A percentile compares a stretch with the other conserved stretches of the same genome.
Evolutionary conservation across 2,329 filamentous ascomycete species (phyloP).

Genomic region (Zymoseptoria ardabiliae): DNA sequence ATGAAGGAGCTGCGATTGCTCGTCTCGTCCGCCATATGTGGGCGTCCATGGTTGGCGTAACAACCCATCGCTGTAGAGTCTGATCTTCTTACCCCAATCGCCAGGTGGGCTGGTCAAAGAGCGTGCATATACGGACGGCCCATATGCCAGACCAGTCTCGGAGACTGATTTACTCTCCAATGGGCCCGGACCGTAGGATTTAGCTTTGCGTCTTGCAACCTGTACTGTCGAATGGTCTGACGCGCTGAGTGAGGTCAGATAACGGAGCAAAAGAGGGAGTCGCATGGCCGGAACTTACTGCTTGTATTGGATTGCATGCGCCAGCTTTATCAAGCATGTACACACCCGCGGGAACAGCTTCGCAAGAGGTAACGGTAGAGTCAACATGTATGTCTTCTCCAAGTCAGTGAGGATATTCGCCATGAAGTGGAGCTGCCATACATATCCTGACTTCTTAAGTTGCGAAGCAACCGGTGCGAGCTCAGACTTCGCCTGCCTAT

Average conservation of each 20-base stretch:
- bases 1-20: conserved; percentile 7
- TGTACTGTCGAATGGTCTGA: conserved; percentile 1
- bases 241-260: neutral
- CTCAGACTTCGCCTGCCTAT: neutral
- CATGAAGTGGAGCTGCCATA: conserved; percentile 5
- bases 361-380: conserved; percentile 13
- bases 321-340: conserved; percentile 39
- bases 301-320: conserved; percentile 12
- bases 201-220: conserved; percentile 36
- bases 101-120: conserved; percentile 28
- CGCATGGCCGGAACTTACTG: neutral
- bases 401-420: neutral
- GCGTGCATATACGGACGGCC: conserved; percentile 34
- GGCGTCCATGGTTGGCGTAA: conserved; percentile 43
- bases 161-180: conserved; percentile 36
- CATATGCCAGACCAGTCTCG: conserved; percentile 31
- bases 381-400: conserved; percentile 14
- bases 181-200: conserved; percentile 44
- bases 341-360: conserved; percentile 30
- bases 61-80: conserved; percentile 48
- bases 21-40: conserved; percentile 34
- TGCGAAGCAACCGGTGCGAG: conserved; percentile 40
- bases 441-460: conserved; percentile 44
- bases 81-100: conserved; percentile 46
- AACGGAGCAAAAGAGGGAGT: neutral